Percentiles rank a stretch among this genome's conserved stretches.
These are phyloP conservation scores for Opeltia flavorubescens DNA, from an alignment of 495 filamentous ascomycete genomes.

Conservation along the genomic window DNA sequence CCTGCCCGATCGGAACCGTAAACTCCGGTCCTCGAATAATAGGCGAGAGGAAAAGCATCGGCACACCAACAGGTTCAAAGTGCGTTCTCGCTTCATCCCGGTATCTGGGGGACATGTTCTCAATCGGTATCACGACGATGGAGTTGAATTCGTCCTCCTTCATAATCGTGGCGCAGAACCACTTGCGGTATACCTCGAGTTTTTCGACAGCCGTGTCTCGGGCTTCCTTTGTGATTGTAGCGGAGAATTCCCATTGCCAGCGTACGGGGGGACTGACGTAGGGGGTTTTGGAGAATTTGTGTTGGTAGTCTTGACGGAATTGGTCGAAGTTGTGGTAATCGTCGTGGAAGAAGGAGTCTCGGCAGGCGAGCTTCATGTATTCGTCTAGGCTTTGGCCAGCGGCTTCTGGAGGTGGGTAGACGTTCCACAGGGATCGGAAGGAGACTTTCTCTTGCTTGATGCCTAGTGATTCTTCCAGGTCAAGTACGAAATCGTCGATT, in stretches of 20 bases:
- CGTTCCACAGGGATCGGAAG: constrained; percentile 3
- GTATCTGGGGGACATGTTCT: neutral
- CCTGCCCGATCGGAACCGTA: too few species aligned
- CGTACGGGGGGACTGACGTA: constrained; percentile 12
- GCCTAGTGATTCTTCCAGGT: neutral
- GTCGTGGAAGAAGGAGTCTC: constrained; percentile 14
- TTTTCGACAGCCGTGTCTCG: neutral
- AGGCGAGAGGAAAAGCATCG: too few species aligned
- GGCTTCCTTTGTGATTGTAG: neutral
- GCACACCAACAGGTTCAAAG: too few species aligned
- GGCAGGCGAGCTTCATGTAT: constrained; percentile 8
- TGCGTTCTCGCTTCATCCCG: constrained; percentile 2
- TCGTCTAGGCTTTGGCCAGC: constrained; percentile 1
- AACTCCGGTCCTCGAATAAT: too few species aligned
- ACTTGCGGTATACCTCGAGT: constrained; percentile 2
- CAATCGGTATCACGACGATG: constrained; percentile 5
- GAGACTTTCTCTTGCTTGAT: neutral
- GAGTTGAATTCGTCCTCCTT: neutral
- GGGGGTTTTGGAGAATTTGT: constrained; percentile 4
- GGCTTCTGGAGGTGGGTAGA: constrained; percentile 5
- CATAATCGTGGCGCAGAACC: neutral
- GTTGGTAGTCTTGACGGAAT: constrained; percentile 13
- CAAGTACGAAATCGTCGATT: neutral
- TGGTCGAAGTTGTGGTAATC: constrained; percentile 16
- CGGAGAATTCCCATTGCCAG: constrained; percentile 10